phyloP scores from a whole-genome alignment of 331 rosid genomes.

The Prunus yedoensis region DNA sequence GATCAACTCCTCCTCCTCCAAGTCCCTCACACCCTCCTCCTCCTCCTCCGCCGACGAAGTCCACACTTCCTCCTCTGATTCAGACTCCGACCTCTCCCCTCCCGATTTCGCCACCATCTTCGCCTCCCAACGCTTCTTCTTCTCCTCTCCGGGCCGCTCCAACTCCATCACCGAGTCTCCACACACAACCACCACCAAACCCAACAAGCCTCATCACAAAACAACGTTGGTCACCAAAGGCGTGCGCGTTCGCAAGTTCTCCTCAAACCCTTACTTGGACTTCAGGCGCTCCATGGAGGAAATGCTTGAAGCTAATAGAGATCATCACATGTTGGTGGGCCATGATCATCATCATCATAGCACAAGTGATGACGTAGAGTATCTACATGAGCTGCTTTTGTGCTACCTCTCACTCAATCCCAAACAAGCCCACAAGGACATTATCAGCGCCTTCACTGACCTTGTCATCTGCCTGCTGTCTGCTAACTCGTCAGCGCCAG shows the following conservation, averaged over 20 bases:
- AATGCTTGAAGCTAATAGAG: conserved; percentile 58
- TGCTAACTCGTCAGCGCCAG: neutral
- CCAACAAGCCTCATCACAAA: neutral
- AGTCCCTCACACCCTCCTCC: conserved; percentile 31
- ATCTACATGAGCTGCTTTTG: conserved; percentile 68
- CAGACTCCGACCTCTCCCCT: conserved; percentile 33
- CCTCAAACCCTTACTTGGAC: conserved; percentile 65
- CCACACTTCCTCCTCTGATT: conserved; percentile 31
- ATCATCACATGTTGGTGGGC: conserved; percentile 18
- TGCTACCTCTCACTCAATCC: conserved; percentile 82
- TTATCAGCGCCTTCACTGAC: conserved; percentile 80
- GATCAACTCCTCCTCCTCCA: conserved; percentile 29
- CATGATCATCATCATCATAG: conserved; percentile 7
- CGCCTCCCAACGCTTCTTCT: conserved; percentile 81
- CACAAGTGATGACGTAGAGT: conserved; percentile 49
- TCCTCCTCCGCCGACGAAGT: conserved; percentile 28
- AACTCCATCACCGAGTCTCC: conserved; percentile 76
- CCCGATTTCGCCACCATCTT: conserved; percentile 67
- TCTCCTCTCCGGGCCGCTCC: conserved; percentile 87
- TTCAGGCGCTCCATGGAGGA: conserved; percentile 84
- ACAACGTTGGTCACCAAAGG: conserved; percentile 33
- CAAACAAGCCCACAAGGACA: conserved; percentile 60
- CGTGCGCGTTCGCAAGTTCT: conserved; percentile 58
- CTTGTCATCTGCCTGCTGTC: conserved; percentile 47
- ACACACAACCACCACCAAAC: conserved; percentile 20